Base-by-base conservation (phyloP, 2,329 filamentous ascomycete species). In the Calonectria pauciramosa region DNA sequence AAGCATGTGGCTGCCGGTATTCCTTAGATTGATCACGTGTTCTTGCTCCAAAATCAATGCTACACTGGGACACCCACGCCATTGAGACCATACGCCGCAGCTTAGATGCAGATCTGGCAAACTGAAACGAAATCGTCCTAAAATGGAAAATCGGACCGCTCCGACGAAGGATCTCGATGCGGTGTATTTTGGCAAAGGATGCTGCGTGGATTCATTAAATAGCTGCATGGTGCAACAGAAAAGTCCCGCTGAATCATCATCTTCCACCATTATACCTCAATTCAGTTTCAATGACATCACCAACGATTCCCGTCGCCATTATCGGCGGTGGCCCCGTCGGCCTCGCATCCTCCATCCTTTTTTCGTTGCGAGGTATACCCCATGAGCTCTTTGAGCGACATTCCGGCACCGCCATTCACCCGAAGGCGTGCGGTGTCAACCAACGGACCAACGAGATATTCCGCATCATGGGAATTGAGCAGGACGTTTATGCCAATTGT, bases 361-460 rank as follows among this genome's bases (percentile, higher is more conserved):
- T 70, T 20, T 70, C 68, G 3, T 26, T 64, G 41, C 47, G 56
- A 26, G 68, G 68, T 9, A 64, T 70, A 10, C 56, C 54, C 7
- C 68, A 70, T 32, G 68, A 32, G 3, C 68, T 70, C 3, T 70
- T 64, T 18, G 68, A 70, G 32, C 54, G 68, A 28, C 56, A 70
- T 34, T n/a, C 56, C 5, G 26, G 44, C 18, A 70, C 68, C 7
- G 60, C 68, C 2, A 70, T 70, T 34, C 68, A 70, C 34, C 68
- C 68, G 5, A 70, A 70, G 16, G 68, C 68, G 2, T 51, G 44
- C 56, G 68, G 68, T 34, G 52, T 70, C 36, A 70, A 70, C 56
- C 68, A 70, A 23, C 68, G 56, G 14, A 70, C 68, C 32, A 70
- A 52, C 32, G 68, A 70, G 34, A 34, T 70, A 1, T 70, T 70